Percentiles rank a stretch among this genome's conserved stretches.
Evolutionary conservation across 345 rosid species (phyloP).

Genomic region (Syzygium jambos): DNA sequence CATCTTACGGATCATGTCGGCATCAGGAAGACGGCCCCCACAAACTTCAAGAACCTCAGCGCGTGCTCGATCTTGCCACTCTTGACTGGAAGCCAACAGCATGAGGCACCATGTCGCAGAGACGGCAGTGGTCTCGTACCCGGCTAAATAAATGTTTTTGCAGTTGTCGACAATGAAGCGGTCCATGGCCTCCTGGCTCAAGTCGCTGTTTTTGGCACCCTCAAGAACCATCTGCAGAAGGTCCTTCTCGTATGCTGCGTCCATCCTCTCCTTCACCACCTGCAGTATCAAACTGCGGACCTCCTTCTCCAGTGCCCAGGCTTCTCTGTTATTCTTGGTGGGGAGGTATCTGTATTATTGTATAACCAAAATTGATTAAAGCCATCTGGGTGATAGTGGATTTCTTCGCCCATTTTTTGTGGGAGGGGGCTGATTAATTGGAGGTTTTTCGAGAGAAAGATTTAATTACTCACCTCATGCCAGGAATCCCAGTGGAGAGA

Average conservation of each 20-base stretch:
- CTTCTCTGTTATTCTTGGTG: constrained; percentile 21
- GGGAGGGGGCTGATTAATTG: neutral
- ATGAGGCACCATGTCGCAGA: constrained; percentile 35
- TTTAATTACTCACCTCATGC: constrained; percentile 18
- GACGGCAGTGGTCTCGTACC: constrained; percentile 34
- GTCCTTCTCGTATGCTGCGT: constrained; percentile 12
- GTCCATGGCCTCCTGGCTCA: constrained; percentile 6
- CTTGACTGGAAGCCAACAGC: constrained; percentile 34
- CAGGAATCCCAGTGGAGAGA: constrained; percentile 22
- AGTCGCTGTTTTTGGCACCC: constrained; percentile 16
- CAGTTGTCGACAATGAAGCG: constrained; percentile 36
- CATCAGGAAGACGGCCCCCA: constrained; percentile 10
- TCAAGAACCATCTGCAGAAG: constrained; percentile 24
- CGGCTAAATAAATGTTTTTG: constrained; percentile 42
- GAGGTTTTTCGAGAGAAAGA: neutral
- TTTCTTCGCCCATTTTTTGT: neutral
- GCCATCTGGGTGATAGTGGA: neutral
- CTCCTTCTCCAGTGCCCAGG: constrained; percentile 33
- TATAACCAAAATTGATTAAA: neutral
- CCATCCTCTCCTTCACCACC: constrained; percentile 19
- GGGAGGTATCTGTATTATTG: constrained; percentile 13
- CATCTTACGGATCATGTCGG: constrained; percentile 21
- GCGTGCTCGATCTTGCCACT: constrained; percentile 40
- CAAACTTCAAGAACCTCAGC: constrained; percentile 24
- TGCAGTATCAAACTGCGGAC: constrained; percentile 12